Evolutionary conservation across 1,284 basidiomycete species (phyloP), one percentile per base, ranked within the genome.

Genomic region (Vanrija sp.): DNA sequence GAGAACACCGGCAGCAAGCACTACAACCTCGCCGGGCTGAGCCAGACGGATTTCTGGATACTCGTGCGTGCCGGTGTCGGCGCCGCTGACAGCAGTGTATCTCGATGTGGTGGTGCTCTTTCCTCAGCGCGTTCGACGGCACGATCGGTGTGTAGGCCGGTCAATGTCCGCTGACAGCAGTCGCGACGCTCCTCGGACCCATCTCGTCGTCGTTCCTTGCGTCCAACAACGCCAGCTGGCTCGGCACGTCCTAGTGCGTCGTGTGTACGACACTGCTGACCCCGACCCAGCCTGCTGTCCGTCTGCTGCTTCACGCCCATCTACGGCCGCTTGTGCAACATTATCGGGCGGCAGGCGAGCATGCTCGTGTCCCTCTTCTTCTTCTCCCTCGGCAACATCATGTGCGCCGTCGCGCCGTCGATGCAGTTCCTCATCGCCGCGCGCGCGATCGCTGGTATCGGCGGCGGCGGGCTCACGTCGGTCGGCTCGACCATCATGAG

Each of bases 281-380:
- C 7, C 27, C 3, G 12, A 6, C 31, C 6, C 41, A 71, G 69
- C 76, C 79, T 94, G 58, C 79, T 94, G 45, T 89, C 88, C 39
- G 85, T 93, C 45, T 94, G 75, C 72, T 92, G 89, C 75, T 92
- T 93, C 69, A 92, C 89, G 18, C 89, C 89, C 53, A 78, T 93
- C 62, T 93, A 92, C 78, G 89, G 91, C 44, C 84, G 89, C 54
- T 79, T 95, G 53, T 85, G 88, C 58, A 89, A 94, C 75, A 90
- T 93, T 63, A 76, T 95, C 62, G 90, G 90, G 18, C 82, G 91
- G 45, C 89, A 87, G 75, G 84, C 86, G 38, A 87, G 75, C 1
- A 73, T 77, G 60, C 78, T 94, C 59, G 76, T 90, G 41, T 90
- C 85, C 6, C 75, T 93, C 53, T 78, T 82, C 50, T 79, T 93